Evolutionary conservation across 345 rosid genomes (phyloP).

Genomic region (Geranium brycei): DNA sequence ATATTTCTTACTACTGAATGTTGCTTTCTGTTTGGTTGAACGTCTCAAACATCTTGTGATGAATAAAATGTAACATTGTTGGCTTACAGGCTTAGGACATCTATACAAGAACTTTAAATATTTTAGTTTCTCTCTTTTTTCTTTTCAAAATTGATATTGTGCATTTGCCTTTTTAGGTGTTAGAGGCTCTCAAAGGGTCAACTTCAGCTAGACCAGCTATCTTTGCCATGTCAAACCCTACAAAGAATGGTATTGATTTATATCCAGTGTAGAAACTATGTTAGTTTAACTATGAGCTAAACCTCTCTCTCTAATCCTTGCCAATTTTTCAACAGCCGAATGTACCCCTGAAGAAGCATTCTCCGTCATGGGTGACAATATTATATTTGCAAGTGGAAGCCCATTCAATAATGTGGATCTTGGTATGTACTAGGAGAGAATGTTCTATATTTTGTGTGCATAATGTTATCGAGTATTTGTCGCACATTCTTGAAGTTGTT

Average conservation of each 20-base stretch:
- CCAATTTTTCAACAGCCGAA: constrained; percentile 45
- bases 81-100: background rate
- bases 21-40: background rate
- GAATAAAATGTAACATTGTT: background rate
- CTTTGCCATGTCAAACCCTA: constrained; percentile 98
- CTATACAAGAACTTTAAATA: background rate
- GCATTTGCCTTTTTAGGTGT: constrained; percentile 40
- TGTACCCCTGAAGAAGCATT: constrained; percentile 95
- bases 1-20: background rate
- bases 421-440: constrained; percentile 34
- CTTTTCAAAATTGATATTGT: constrained; percentile 4
- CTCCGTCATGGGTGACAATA: constrained; percentile 76
- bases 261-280: background rate
- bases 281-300: background rate
- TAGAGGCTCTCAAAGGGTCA: constrained; percentile 88
- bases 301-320: background rate
- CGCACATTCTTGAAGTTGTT: background rate
- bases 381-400: constrained; percentile 94
- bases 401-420: constrained; percentile 80
- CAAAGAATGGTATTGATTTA: constrained; percentile 55
- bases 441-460: constrained; percentile 6
- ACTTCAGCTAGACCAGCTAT: constrained; percentile 95
- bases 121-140: background rate
- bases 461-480: background rate
- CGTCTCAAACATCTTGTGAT: background rate